Evolutionary conservation across 345 rosid genomes (phyloP), one percentile per base, ranked within the genome.

Genomic region (Citrus sinensis): DNA sequence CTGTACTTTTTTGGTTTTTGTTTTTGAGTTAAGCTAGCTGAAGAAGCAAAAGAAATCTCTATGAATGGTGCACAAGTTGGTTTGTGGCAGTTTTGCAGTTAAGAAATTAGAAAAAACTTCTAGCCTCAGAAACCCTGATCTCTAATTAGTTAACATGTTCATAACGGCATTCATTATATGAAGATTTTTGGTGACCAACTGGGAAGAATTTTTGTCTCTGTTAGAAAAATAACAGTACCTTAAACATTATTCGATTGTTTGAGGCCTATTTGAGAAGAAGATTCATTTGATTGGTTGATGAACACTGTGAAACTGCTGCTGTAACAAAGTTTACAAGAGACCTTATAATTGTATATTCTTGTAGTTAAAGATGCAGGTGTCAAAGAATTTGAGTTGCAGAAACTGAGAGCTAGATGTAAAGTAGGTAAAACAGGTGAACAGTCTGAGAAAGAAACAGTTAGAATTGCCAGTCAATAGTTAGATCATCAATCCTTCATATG

Each of bases 351-450:
- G 19, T 63, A 20, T 63, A 20, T 32, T 67, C 34, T 3, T 66
- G n/a, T 49, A 7, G 55, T 51, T 25, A 9, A 13, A 16, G 16
- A 25, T n/a, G 17, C 46, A 13, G 39, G 54, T 7, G 46, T 42
- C 9, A 55, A 40, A 40, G 61, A 67, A 46, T 58, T 32, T 42
- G 69, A 64, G 58, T 61, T 62, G 74, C 24, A 32, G 32, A 69
- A 56, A 51, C 42, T 35, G 62, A 66, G 64, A 63, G 40, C 74
- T 73, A 71, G 73, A 74, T 73, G 54, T 37, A 37, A 77, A 66
- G 81, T 83, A 69, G 86, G 83, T 80, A 80, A 83, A 70, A 80
- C 82, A 74, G 86, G 79, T 83, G 83, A 80, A 70, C 86, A 80
- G 86, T 83, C 30, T 46, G 68, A 56, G 35, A 66, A 79, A 51